Evolutionary conservation across 2,329 filamentous ascomycete genomes (phyloP).

Genomic region (Sphaerulina vaccinii): DNA sequence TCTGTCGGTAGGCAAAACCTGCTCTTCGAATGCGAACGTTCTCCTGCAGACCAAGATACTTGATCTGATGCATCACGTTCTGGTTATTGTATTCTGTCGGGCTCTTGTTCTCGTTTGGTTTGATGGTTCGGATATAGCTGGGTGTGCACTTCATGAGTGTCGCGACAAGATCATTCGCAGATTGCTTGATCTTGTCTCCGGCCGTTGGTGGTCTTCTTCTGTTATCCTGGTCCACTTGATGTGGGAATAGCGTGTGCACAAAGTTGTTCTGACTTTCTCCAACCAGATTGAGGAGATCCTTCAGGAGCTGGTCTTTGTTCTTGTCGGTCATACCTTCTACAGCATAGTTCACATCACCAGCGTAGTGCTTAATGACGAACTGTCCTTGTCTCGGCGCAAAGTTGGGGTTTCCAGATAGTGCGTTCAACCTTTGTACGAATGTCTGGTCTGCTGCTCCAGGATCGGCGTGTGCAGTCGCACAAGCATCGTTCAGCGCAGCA

Average conservation of each 20-base stretch:
- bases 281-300: constrained; percentile 86
- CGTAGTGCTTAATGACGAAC: constrained; percentile 99
- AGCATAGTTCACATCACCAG: constrained; percentile 91
- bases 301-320: constrained; percentile 96
- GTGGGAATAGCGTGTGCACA: constrained; percentile 82
- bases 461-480: constrained; percentile 96
- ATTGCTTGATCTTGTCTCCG: constrained; percentile 92
- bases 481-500: constrained; percentile 94
- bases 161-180: constrained; percentile 89
- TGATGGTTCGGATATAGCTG: constrained; percentile 98
- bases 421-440: constrained; percentile 89
- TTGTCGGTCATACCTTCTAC: constrained; percentile 98
- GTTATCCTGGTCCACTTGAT: constrained; percentile 94
- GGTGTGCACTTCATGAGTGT: constrained; percentile 97
- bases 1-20: constrained; percentile 94
- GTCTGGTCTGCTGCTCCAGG: constrained; percentile 91
- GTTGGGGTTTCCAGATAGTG: constrained; percentile 82
- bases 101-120: constrained; percentile 98
- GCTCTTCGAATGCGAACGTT: constrained; percentile 96
- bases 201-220: constrained; percentile 90
- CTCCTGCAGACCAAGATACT: constrained; percentile 98
- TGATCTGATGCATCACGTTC: constrained; percentile 97
- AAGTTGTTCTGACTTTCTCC: constrained; percentile 81
- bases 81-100: constrained; percentile 85
- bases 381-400: constrained; percentile 89